phyloP scores from a whole-genome alignment of 1,139 yeast species.

The Hyphopichia buzzinii region DNA sequence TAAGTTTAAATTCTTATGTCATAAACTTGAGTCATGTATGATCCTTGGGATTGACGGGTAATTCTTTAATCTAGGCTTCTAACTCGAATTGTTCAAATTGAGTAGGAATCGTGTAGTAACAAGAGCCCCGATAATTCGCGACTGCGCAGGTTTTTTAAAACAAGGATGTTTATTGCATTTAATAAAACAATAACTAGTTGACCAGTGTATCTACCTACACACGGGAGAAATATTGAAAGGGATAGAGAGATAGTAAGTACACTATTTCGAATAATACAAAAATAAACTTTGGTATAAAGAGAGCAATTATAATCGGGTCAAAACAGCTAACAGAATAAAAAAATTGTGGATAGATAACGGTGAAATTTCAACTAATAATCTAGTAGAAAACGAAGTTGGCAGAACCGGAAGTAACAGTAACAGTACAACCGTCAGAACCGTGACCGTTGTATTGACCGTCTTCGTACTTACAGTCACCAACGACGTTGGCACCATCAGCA shows the following conservation, averaged over 20 bases:
- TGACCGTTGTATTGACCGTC: slow-evolving; percentile 61
- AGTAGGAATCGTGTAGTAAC: no score
- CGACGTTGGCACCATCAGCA: slow-evolving; percentile 46
- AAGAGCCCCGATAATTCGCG: no score
- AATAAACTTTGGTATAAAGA: not conserved
- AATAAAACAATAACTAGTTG: slow-evolving; percentile 2
- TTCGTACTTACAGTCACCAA: slow-evolving; percentile 64
- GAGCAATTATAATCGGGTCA: not conserved
- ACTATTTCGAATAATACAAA: not conserved
- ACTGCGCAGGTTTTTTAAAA: no score
- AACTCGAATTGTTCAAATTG: not conserved
- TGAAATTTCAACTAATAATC: not conserved
- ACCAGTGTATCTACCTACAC: slow-evolving; percentile 4
- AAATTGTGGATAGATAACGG: slow-evolving; percentile 18
- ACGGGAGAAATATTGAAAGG: slow-evolving; percentile 1
- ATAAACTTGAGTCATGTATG: no score
- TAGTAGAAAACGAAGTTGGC: slow-evolving; percentile 65
- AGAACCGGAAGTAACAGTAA: slow-evolving; percentile 62
- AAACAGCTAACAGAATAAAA: slow-evolving; percentile 10
- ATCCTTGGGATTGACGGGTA: no score
- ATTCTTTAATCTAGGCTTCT: no score
- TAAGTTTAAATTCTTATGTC: no score
- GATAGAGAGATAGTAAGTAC: not conserved
- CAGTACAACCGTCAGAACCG: slow-evolving; percentile 77
- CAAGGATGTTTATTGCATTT: not conserved